Conservation (phyloP, 345 rosid genomes). For the Eucalyptus melliodora region DNA sequence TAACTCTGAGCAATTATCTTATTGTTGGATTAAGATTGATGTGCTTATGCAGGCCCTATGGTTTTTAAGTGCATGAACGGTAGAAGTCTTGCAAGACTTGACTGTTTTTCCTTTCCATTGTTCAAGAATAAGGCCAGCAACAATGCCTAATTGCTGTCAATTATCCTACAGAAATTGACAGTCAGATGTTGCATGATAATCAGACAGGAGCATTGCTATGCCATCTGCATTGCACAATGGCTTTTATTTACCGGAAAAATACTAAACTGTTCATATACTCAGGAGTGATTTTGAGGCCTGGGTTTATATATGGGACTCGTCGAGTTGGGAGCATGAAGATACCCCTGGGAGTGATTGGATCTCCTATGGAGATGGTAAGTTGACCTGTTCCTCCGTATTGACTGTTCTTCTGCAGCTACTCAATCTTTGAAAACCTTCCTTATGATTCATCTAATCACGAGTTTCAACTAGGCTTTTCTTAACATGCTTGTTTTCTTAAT, state of each 20-base stretch:
- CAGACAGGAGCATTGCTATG: neutral
- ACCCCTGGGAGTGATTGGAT: slow-evolving; percentile 79
- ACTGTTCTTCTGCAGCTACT: neutral
- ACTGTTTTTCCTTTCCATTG: neutral
- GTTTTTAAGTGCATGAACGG: neutral
- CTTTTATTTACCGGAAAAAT: neutral
- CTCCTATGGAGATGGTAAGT: slow-evolving; percentile 84
- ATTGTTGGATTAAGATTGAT: neutral
- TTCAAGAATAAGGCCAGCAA: neutral
- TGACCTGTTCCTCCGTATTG: neutral
- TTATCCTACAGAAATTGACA: neutral
- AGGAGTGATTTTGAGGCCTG: slow-evolving; percentile 93
- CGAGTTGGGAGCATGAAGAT: slow-evolving; percentile 64
- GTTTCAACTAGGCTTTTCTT: neutral
- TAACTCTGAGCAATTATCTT: neutral
- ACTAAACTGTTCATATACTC: neutral
- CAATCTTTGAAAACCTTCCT: neutral
- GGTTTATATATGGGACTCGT: slow-evolving; percentile 92
- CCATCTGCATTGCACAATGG: neutral
- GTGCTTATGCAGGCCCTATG: slow-evolving; percentile 9
- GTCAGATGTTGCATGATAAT: neutral
- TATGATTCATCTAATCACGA: neutral
- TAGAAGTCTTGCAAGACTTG: neutral
- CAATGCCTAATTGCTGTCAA: neutral
- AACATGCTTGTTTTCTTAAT: neutral